These are phyloP conservation scores for Ogataea siamensis DNA, from an alignment of 805 yeast species.

Conservation along the genomic window DNA sequence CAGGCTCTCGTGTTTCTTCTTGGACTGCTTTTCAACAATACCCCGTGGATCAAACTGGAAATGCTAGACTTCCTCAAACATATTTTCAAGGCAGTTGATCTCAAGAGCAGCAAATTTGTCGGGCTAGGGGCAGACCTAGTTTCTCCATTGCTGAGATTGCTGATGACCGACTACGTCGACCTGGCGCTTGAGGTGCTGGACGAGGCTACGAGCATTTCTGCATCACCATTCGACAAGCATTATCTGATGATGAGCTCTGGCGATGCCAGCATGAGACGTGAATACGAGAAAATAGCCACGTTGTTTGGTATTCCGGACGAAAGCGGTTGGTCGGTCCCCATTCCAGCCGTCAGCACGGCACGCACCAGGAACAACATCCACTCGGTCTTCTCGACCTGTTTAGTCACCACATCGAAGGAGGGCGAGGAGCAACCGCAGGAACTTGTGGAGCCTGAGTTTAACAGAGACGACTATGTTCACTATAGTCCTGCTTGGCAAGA, in stretches of 20 bases:
- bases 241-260: constrained; percentile 91
- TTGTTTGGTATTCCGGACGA: constrained; percentile 94
- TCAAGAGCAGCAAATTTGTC: constrained; percentile 71
- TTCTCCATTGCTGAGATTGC: constrained; percentile 79
- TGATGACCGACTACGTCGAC: constrained; percentile 82
- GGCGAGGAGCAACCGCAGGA: constrained; percentile 38
- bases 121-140: constrained; percentile 95
- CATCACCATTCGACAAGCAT: constrained; percentile 87
- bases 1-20: constrained; percentile 71
- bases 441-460: constrained; percentile 38
- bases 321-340: constrained; percentile 95
- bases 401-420: constrained; percentile 40
- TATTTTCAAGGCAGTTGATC: constrained; percentile 73
- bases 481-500: constrained; percentile 32
- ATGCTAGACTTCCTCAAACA: constrained; percentile 73
- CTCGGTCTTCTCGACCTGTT: constrained; percentile 89
- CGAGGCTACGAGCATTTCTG: constrained; percentile 79
- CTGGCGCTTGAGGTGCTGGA: constrained; percentile 88
- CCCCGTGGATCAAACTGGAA: constrained; percentile 76
- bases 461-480: constrained; percentile 54
- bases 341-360: constrained; percentile 89
- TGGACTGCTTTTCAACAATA: constrained; percentile 75
- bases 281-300: constrained; percentile 82
- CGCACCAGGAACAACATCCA: constrained; percentile 90
- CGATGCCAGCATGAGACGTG: constrained; percentile 70